A percentile compares a stretch with the other conserved stretches of the same genome.
Evolutionary conservation across 768 basidiomycete species (phyloP).

Genomic region (Boletus tomentosulus): DNA sequence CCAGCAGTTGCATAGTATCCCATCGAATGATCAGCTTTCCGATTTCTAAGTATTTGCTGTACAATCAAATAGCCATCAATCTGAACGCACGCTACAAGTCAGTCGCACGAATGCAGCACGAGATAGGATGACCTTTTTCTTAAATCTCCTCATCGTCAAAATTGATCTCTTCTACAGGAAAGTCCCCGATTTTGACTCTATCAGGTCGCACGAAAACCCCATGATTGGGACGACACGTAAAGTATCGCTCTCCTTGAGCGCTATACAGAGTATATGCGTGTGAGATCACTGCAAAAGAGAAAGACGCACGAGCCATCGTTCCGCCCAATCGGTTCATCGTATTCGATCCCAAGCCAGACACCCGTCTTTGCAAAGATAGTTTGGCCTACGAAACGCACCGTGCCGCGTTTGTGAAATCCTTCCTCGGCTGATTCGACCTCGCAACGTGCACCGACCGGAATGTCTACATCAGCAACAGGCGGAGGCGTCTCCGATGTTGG

Average conservation of each 20-base stretch:
- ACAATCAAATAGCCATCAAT: too few relatives aligned
- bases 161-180: conserved; percentile 75
- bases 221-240: conserved; percentile 68
- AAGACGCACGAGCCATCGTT: conserved; percentile 86
- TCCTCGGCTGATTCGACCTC: conserved; percentile 72
- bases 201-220: conserved; percentile 88
- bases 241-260: conserved; percentile 83
- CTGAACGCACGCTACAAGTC: background rate
- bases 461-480: conserved; percentile 36
- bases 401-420: conserved; percentile 73
- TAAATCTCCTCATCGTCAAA: conserved; percentile 78
- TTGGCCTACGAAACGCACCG: conserved; percentile 78
- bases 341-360: conserved; percentile 88
- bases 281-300: background rate
- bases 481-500: conserved; percentile 39
- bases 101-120: background rate
- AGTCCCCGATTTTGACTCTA: conserved; percentile 79
- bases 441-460: conserved; percentile 72
- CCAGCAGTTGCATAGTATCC: too few relatives aligned
- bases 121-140: background rate
- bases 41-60: too few relatives aligned
- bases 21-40: too few relatives aligned
- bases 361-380: conserved; percentile 68
- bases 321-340: conserved; percentile 94
- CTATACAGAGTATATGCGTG: conserved; percentile 35